Base-by-base conservation (phyloP, 768 basidiomycete genomes). In the Suillus variegatus region DNA sequence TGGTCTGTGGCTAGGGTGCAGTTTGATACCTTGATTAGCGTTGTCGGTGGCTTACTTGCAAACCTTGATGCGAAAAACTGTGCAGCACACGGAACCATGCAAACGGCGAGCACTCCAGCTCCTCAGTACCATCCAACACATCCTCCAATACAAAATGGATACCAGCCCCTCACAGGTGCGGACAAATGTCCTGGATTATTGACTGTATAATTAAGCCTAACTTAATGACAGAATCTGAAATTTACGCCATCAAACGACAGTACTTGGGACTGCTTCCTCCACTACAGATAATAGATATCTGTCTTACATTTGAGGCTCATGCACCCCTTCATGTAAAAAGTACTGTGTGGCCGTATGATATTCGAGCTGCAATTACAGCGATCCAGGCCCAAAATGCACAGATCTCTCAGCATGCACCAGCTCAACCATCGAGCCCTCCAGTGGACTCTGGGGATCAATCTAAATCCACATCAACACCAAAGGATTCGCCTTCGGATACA, bases 271-370 rank as follows among this genome's bases (percentile, higher is more conserved):
- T 91, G 25, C 82, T 94, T 9, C 83, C 87, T 28, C 85, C 83
- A 25, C 82, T 85, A 54, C 90, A 93, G 77, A 83, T 93, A 72
- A 91, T 93, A 72, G 92, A 92, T 69, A 86, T 93, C 71, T 93
- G 90, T 73, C 81, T 93, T 66, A 82, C 83, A 44, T 88, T 91
- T 70, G 89, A 93, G 70, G 74, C 86, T 10, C 84, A 92, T 79
- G 86, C 88, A 16, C 87, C 90, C 14, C 78, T 83, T 46, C 88
- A 88, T 67, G 73, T 90, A 61, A 88, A 85, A 75, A 81, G 80
- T 64, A 79, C 86, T n/a, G 77, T 93, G 75, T 93, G 91, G 91
- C 91, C 91, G 13, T 76, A 79, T 41, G 88, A 93, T 73, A 81
- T 93, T 63, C 83, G 84, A 64, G 84, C 83, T 60, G 88, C 87